These are phyloP conservation scores for Russula dissimulans DNA, from an alignment of 768 basidiomycete genomes.

Conservation along the genomic window DNA sequence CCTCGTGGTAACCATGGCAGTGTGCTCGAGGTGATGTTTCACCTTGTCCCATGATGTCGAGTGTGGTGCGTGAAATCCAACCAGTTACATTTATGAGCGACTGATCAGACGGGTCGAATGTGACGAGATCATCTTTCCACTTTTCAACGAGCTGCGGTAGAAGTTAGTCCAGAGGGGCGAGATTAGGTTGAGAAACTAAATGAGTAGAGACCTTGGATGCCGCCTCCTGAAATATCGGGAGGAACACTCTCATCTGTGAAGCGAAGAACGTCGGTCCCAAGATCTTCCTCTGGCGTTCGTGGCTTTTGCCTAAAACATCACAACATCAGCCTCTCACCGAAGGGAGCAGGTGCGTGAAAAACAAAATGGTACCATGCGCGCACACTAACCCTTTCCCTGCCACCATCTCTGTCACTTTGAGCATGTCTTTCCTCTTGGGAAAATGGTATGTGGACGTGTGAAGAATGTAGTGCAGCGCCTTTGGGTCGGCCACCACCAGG, in stretches of 20 bases:
- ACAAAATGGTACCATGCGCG: conserved; percentile 14
- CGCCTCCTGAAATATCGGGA: conserved; percentile 20
- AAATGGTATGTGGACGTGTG: conserved; percentile 25
- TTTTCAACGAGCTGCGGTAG: conserved; percentile 20
- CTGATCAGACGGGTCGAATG: neutral
- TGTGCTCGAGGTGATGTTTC: neutral
- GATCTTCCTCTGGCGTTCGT: conserved; percentile 21
- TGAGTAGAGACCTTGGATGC: conserved; percentile 18
- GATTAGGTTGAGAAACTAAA: neutral
- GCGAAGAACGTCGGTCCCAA: conserved; percentile 22
- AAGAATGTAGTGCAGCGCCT: conserved; percentile 26
- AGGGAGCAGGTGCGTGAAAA: neutral
- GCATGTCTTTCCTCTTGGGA: conserved; percentile 10
- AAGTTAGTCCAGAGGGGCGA: neutral
- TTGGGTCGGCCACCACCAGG: neutral
- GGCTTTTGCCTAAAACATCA: conserved; percentile 14
- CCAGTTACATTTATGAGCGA: conserved; percentile 15
- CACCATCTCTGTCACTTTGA: conserved; percentile 19
- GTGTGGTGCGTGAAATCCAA: conserved; percentile 22
- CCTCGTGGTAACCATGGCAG: neutral
- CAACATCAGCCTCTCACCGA: neutral
- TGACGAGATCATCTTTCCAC: conserved; percentile 21
- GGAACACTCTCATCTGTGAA: conserved; percentile 19
- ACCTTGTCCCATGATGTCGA: conserved; percentile 26
- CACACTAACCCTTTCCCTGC: conserved; percentile 16